A percentile compares a stretch with the other conserved stretches of the same genome.
These are phyloP conservation scores for Cutaneotrichosporon dermatis DNA, from an alignment of 1,284 basidiomycete species.

Conservation along the genomic window DNA sequence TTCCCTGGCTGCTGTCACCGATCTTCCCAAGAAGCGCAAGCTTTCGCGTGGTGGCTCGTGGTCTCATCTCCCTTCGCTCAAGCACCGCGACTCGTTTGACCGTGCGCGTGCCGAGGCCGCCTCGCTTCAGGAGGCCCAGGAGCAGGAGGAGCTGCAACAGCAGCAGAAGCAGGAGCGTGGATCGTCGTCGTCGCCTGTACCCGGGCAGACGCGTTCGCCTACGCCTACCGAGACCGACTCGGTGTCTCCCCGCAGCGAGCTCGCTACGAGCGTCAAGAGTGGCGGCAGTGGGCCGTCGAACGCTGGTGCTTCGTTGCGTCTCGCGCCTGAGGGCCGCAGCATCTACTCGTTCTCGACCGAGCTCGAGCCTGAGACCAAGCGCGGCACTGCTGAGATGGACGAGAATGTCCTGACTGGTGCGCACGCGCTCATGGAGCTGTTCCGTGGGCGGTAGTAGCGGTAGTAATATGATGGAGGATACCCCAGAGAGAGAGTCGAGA, in stretches of 20 bases:
- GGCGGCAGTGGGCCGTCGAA: background rate
- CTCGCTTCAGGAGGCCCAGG: background rate
- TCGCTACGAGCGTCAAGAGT: constrained; percentile 1
- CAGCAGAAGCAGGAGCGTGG: too few species aligned
- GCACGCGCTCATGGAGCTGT: constrained; percentile 23
- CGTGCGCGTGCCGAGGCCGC: constrained; percentile 6
- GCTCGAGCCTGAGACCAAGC: constrained; percentile 23
- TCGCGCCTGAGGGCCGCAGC: constrained; percentile 21
- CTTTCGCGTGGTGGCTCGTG: constrained; percentile 21
- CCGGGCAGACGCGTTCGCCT: constrained; percentile 17
- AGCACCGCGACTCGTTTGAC: constrained; percentile 24
- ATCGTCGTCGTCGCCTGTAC: constrained; percentile 11
- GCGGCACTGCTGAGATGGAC: constrained; percentile 22
- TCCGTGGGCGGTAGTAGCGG: constrained; percentile 13
- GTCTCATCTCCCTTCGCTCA: constrained; percentile 17
- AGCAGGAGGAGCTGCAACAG: background rate
- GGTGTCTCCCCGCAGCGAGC: constrained; percentile 15
- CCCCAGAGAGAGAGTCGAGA: background rate
- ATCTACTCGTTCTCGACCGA: constrained; percentile 24
- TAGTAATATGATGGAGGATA: too few species aligned
- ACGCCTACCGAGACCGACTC: constrained; percentile 18
- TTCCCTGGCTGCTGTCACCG: constrained; percentile 3
- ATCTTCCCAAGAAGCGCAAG: constrained; percentile 17
- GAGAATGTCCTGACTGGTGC: constrained; percentile 22
- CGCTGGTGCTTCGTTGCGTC: background rate